Conservation (phyloP, 805 yeast species). For the Ogataea henricii region DNA sequence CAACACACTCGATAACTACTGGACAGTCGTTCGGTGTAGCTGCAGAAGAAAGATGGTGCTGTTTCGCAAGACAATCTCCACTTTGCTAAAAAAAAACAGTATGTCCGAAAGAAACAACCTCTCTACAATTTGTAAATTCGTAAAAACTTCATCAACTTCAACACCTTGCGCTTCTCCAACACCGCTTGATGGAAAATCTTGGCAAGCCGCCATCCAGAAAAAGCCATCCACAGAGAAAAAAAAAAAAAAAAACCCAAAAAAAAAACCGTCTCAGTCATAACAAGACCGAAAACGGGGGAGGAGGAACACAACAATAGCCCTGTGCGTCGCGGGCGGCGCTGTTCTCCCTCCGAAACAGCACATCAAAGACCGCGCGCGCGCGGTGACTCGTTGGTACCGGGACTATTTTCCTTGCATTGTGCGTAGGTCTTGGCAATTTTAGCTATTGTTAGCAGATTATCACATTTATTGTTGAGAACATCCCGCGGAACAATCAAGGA, state of each 20-base stretch:
- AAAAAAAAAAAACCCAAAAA: constrained; percentile 1
- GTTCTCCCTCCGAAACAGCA: neutral
- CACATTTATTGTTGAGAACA: neutral
- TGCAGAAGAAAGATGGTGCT: neutral
- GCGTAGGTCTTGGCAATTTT: neutral
- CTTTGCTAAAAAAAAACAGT: constrained; percentile 2
- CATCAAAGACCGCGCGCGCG: constrained; percentile 2
- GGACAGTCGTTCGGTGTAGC: neutral
- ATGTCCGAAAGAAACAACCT: constrained; percentile 5
- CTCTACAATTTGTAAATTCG: constrained; percentile 2
- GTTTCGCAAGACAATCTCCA: neutral
- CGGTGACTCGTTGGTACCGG: constrained; percentile 4
- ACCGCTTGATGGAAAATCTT: constrained; percentile 12
- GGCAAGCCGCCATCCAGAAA: constrained; percentile 13
- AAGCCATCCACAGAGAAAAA: constrained; percentile 3
- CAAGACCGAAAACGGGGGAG: constrained; percentile 7
- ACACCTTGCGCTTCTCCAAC: constrained; percentile 9
- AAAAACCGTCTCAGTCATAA: constrained; percentile 4
- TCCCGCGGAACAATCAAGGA: constrained; percentile 5
- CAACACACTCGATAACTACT: constrained; percentile 1
- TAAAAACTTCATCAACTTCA: constrained; percentile 10
- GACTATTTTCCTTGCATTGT: constrained; percentile 6
- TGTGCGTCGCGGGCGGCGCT: constrained; percentile 4
- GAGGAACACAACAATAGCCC: constrained; percentile 1
- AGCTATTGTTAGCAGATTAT: constrained; percentile 1